These are phyloP conservation scores for Combretum micranthum DNA, from an alignment of 345 rosid genomes.

Conservation along the genomic window DNA sequence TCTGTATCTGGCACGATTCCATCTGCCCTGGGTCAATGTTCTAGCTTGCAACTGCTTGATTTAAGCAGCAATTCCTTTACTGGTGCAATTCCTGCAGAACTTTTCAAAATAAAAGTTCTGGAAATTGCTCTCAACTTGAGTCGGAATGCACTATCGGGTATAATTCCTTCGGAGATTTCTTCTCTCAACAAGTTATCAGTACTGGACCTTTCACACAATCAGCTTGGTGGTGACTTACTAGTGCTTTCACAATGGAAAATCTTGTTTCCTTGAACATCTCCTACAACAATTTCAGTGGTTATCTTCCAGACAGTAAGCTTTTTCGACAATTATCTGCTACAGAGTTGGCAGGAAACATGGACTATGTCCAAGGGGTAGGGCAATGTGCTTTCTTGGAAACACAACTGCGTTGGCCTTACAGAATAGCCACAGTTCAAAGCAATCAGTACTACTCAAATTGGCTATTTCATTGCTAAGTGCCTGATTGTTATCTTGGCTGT, in stretches of 20 bases:
- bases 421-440: slow-evolving; percentile 12
- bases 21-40: slow-evolving; percentile 47
- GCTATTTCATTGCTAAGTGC: slow-evolving; percentile 45
- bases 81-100: slow-evolving; percentile 44
- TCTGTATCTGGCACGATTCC: slow-evolving; percentile 47
- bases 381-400: slow-evolving; percentile 49
- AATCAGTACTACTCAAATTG: slow-evolving; percentile 37
- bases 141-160: slow-evolving; percentile 54
- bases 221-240: slow-evolving; percentile 51
- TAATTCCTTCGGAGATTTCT: slow-evolving; percentile 45
- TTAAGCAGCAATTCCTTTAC: slow-evolving; percentile 54
- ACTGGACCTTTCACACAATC: slow-evolving; percentile 61
- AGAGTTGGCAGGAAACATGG: slow-evolving; percentile 60
- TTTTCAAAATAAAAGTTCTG: slow-evolving; percentile 53
- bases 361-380: slow-evolving; percentile 46
- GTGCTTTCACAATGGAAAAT: slow-evolving; percentile 42
- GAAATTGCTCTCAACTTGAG: slow-evolving; percentile 71
- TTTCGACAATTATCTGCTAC: slow-evolving; percentile 44
- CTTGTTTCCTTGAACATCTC: slow-evolving; percentile 69
- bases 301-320: slow-evolving; percentile 61
- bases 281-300: slow-evolving; percentile 73
- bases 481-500: slow-evolving; percentile 40
- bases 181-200: slow-evolving; percentile 49
- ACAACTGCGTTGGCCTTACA: slow-evolving; percentile 15
- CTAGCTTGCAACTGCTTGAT: slow-evolving; percentile 63